Evolutionary conservation across 148 eudicot species (phyloP), one percentile per base, ranked within the genome.

Genomic region (Silene conica): DNA sequence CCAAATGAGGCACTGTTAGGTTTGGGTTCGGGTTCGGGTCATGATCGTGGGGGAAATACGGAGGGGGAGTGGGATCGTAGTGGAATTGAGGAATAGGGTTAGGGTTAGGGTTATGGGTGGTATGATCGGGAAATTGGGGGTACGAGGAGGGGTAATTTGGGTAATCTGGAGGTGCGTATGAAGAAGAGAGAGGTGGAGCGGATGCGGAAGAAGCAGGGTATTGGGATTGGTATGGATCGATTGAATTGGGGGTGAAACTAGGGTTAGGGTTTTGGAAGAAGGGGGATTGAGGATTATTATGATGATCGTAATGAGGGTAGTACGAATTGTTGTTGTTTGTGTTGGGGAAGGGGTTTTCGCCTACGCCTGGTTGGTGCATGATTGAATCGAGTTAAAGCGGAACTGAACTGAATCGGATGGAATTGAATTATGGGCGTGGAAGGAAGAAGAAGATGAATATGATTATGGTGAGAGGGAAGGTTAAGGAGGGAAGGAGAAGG

Each of bases 161-260:
- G 77, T 75, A 79, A 80, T 87, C 86, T 13, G 70, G 22, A 73
- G 88, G 46, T 31, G 79, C 57, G 62, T 63, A 55, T 1, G 70
- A 25, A 67, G 86, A 55, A 3, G 85, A 74, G 56, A 78, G 82
- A 19, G 91, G 93, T 8, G 92, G 96, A 62, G 96, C 93, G 50
- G 96, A 89, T 71, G 96, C 91, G 63, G 74, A 78, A 10, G 84
- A 19, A 4, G 83, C 25, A 67, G 82, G 75, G 52, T 70, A 61
- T 21, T 77, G 71, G n/a, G 64, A 31, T 52, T 43, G 52, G 57
- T 76, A 80, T 65, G 82, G 82, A 80, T 74, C 88, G 68, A 78
- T 73, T 38, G 82, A 55, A 75, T 78, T 71, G 60, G 86, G 80
- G 66, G 19, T 76, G 50, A 86, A 72, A 79, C 23, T 79, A 67